phyloP scores from a whole-genome alignment of 2,329 filamentous ascomycete species.

The Penicillium sp. region DNA sequence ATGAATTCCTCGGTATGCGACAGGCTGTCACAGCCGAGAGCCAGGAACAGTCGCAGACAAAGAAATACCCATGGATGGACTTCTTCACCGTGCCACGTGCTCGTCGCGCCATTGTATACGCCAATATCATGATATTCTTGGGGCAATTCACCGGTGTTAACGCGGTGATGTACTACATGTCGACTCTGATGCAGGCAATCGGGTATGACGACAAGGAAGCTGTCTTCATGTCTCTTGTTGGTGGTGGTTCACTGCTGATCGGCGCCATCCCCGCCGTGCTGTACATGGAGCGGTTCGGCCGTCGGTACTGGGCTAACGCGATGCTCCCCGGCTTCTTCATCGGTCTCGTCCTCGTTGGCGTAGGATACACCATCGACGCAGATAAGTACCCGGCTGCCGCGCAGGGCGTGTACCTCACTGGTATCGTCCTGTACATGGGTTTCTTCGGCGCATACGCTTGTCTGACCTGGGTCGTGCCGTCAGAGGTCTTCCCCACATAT shows the following conservation, averaged over 20 bases:
- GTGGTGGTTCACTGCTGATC: slow-evolving; percentile 63
- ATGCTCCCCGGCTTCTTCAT: slow-evolving; percentile 71
- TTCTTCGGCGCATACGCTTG: slow-evolving; percentile 66
- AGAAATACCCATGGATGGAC: slow-evolving; percentile 66
- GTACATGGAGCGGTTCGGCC: slow-evolving; percentile 68
- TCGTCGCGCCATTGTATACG: slow-evolving; percentile 63
- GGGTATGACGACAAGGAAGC: slow-evolving; percentile 58
- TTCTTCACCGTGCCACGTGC: slow-evolving; percentile 67
- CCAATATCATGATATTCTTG: slow-evolving; percentile 66
- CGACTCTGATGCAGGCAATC: slow-evolving; percentile 62
- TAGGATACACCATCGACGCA: slow-evolving; percentile 57
- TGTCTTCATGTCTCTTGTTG: slow-evolving; percentile 70
- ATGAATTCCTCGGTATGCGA: slow-evolving; percentile 71
- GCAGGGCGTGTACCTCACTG: slow-evolving; percentile 62
- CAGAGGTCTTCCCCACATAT: slow-evolving; percentile 69
- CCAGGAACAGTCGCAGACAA: slow-evolving; percentile 50
- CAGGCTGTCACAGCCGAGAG: slow-evolving; percentile 58
- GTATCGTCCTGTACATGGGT: slow-evolving; percentile 58
- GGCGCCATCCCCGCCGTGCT: slow-evolving; percentile 66
- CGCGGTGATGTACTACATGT: slow-evolving; percentile 70
- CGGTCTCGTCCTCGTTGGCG: slow-evolving; percentile 63
- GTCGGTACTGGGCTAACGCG: slow-evolving; percentile 69
- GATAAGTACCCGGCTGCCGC: slow-evolving; percentile 47
- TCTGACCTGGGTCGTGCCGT: slow-evolving; percentile 63
- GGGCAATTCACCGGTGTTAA: slow-evolving; percentile 70